A percentile compares a stretch with the other conserved stretches of the same genome.
Evolutionary conservation across 2,329 filamentous ascomycete species (phyloP).

Genomic region (Ilyonectria mors-panacis): DNA sequence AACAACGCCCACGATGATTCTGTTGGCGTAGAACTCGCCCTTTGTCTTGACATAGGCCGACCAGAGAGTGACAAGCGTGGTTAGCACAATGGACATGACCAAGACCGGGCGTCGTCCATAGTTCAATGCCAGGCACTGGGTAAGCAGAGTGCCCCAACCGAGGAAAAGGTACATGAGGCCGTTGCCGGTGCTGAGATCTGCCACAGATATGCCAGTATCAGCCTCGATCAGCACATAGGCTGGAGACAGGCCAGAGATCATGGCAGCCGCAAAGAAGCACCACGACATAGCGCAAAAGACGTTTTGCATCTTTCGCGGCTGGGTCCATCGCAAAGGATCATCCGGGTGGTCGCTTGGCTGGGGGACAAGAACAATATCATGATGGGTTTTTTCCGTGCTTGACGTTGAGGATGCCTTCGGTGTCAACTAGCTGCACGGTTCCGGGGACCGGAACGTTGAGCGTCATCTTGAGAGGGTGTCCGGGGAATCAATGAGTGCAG

Average conservation of each 20-base stretch:
- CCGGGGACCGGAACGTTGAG: slow-evolving; percentile 36
- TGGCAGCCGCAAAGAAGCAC: slow-evolving; percentile 45
- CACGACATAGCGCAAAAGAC: slow-evolving; percentile 43
- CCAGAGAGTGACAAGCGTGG: slow-evolving; percentile 40
- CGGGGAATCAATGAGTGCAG: background rate
- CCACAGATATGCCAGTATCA: slow-evolving; percentile 46
- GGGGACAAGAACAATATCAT: slow-evolving; percentile 44
- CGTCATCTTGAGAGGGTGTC: background rate
- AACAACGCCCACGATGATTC: slow-evolving; percentile 42
- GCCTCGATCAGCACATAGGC: slow-evolving; percentile 43
- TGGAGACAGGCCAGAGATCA: slow-evolving; percentile 44
- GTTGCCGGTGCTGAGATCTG: slow-evolving; percentile 45
- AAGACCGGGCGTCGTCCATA: slow-evolving; percentile 36
- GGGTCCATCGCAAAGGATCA: slow-evolving; percentile 43
- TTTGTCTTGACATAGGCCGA: slow-evolving; percentile 39
- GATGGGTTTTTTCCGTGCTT: slow-evolving; percentile 33
- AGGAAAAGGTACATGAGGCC: slow-evolving; percentile 42
- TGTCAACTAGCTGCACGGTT: slow-evolving; percentile 42
- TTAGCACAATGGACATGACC: slow-evolving; percentile 36
- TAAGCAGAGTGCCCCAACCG: slow-evolving; percentile 44
- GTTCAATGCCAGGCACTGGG: slow-evolving; percentile 39
- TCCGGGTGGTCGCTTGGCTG: slow-evolving; percentile 44
- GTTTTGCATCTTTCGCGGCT: slow-evolving; percentile 39
- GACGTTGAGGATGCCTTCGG: slow-evolving; percentile 36
- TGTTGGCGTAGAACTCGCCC: slow-evolving; percentile 45